Evolutionary conservation across 169 alveolate genomes (phyloP), one percentile per base, ranked within the genome.

Genomic region (Amoebophrya sp.): DNA sequence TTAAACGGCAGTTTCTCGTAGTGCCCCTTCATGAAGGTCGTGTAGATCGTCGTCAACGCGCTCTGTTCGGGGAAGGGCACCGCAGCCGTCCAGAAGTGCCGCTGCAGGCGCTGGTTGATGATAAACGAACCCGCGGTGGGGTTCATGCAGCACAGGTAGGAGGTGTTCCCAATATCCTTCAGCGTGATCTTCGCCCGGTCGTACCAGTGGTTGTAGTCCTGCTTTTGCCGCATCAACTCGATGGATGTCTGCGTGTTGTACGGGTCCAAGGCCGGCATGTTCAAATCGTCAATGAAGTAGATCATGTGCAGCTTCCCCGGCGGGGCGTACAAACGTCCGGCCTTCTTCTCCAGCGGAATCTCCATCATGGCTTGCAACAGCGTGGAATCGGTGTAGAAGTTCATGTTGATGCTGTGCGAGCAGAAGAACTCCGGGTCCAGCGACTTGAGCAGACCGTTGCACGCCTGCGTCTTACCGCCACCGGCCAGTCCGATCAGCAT

Each of bases 241-340:
- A 98, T 97, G 40, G 99, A 98, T 90, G 96, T 96, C 95, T 98
- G 98, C 41, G 99, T 98, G 95, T 97, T 96, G 93, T 98, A 97
- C 89, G 97, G 97, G 95, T 98, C 99, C 92, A 97, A 95, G 93
- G 97, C 96, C 35, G 99, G 99, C 99, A 98, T 97, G 95, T 98
- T 98, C 77, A 98, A 94, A 93, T 98, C 99, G 94, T 98, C 99
- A 91, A 98, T 96, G 95, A 98, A 98, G 93, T 97, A 97, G 92
- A 98, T 97, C 94, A 97, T 93, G 93, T 96, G 96, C 91, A 97
- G 97, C 94, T 97, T 97, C 55, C 97, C 98, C 32, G 98, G 98
- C 38, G 99, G 99, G 2, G 98, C 99, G 93, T 95, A 98, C 91
- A 97, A 89, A 92, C 97, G 95, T 92, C 99, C 99, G n/a, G 99